Evolutionary conservation across 257 asterid genomes (phyloP).

Genomic region (Rhazya stricta): DNA sequence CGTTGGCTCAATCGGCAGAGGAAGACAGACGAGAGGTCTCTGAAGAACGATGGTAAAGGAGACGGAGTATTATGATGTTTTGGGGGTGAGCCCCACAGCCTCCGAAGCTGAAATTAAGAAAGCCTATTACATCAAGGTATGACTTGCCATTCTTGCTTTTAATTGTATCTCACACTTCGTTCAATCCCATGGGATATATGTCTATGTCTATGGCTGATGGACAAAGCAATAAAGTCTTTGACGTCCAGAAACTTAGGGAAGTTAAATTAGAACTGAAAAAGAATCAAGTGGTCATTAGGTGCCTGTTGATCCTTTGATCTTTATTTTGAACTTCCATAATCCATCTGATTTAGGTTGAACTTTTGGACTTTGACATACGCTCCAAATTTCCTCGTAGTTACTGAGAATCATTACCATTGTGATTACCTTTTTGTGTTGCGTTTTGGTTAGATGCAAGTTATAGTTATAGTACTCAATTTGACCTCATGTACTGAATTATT

Average conservation of each 20-base stretch:
- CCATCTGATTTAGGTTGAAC: neutral
- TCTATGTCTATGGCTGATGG: neutral
- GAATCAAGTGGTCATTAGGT: neutral
- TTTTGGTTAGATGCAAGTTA: too few species aligned
- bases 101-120: conserved; percentile 77
- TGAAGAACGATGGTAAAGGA: conserved; percentile 63
- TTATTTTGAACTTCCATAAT: neutral
- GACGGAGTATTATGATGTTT: conserved; percentile 73
- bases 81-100: conserved; percentile 64
- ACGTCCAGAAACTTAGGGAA: neutral
- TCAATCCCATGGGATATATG: neutral
- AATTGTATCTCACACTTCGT: neutral
- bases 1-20: neutral
- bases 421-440: too few species aligned
- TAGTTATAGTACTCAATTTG: too few species aligned
- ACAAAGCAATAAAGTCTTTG: neutral
- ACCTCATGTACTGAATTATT: too few species aligned
- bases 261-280: neutral
- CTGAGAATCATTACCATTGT: too few species aligned
- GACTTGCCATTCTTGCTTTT: neutral
- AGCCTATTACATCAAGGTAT: conserved; percentile 87
- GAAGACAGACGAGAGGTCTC: neutral
- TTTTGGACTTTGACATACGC: neutral
- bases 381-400: neutral
- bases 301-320: neutral